Percentiles rank a stretch among this genome's conserved stretches.
Conservation (phyloP, 2,329 filamentous ascomycete genomes). For the Cladophialophora psammophila region DNA sequence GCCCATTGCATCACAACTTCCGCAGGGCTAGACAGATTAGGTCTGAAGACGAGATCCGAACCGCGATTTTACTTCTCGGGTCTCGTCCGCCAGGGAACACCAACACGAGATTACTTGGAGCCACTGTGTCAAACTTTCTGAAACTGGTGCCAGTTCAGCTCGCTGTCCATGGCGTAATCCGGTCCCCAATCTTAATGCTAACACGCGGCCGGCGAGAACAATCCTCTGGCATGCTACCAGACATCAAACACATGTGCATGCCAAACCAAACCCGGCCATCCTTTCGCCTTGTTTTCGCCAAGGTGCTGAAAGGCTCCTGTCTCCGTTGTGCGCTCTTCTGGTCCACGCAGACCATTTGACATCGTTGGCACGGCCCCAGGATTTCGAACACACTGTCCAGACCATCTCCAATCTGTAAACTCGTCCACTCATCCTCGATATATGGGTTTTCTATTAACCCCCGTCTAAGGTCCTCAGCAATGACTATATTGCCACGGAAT, state of each 20-base stretch:
- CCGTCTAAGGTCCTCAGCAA: slow-evolving; percentile 58
- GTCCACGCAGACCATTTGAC: slow-evolving; percentile 96
- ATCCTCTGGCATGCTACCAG: background rate
- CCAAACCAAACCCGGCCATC: slow-evolving; percentile 91
- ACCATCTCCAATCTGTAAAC: slow-evolving; percentile 66
- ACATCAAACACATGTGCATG: slow-evolving; percentile 65
- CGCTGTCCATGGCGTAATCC: slow-evolving; percentile 25
- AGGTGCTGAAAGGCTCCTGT: slow-evolving; percentile 85
- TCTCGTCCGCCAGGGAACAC: background rate
- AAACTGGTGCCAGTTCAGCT: slow-evolving; percentile 1
- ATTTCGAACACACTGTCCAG: slow-evolving; percentile 56
- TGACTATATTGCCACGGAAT: slow-evolving; percentile 88
- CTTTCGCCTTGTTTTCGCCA: slow-evolving; percentile 84
- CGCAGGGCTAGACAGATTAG: background rate
- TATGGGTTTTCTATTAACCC: slow-evolving; percentile 67
- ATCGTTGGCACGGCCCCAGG: slow-evolving; percentile 83
- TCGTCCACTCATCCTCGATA: slow-evolving; percentile 79
- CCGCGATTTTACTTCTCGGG: background rate
- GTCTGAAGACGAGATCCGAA: background rate
- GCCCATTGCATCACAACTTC: background rate
- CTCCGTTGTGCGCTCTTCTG: slow-evolving; percentile 79
- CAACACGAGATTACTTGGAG: background rate
- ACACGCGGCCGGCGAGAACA: background rate
- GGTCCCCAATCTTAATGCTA: slow-evolving; percentile 31
- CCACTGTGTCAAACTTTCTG: background rate